Evolutionary conservation across 345 rosid genomes (phyloP).

Genomic region (Aquilaria yunnanensis): DNA sequence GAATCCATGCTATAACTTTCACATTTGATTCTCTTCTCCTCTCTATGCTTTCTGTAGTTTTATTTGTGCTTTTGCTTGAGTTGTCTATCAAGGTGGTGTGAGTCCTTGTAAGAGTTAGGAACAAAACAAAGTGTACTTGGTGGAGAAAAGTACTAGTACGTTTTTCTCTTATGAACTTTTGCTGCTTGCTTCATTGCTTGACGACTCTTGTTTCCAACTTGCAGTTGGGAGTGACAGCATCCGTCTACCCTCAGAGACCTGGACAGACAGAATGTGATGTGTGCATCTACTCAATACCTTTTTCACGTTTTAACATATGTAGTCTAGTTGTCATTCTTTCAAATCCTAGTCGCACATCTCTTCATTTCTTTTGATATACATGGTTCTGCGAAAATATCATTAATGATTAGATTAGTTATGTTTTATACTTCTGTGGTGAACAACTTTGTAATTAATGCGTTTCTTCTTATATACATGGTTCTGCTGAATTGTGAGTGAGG

Average conservation of each 20-base stretch:
- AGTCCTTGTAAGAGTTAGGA: too few species aligned
- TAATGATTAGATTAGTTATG: background rate
- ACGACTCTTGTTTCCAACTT: constrained; percentile 18
- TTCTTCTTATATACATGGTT: too few species aligned
- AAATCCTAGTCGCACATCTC: background rate
- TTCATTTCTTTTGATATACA: background rate
- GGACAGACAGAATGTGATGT: constrained; percentile 95
- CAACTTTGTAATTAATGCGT: too few species aligned
- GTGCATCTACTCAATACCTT: constrained; percentile 17
- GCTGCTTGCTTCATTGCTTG: constrained; percentile 26
- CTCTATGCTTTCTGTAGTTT: too few species aligned
- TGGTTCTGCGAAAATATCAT: background rate
- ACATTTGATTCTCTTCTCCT: too few species aligned
- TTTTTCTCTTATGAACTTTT: background rate
- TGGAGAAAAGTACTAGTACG: too few species aligned
- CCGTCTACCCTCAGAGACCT: constrained; percentile 79
- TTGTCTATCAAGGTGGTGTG: too few species aligned
- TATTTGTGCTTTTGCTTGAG: background rate
- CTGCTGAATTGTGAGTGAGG: too few species aligned
- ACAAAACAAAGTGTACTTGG: too few species aligned
- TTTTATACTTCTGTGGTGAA: too few species aligned
- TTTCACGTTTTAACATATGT: background rate
- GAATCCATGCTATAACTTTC: too few species aligned
- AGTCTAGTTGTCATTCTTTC: background rate
- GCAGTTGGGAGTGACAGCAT: constrained; percentile 51